A percentile compares a stretch with the other conserved stretches of the same genome.
These are phyloP conservation scores for Cornus florida DNA, from an alignment of 148 eudicot species.

Conservation along the genomic window DNA sequence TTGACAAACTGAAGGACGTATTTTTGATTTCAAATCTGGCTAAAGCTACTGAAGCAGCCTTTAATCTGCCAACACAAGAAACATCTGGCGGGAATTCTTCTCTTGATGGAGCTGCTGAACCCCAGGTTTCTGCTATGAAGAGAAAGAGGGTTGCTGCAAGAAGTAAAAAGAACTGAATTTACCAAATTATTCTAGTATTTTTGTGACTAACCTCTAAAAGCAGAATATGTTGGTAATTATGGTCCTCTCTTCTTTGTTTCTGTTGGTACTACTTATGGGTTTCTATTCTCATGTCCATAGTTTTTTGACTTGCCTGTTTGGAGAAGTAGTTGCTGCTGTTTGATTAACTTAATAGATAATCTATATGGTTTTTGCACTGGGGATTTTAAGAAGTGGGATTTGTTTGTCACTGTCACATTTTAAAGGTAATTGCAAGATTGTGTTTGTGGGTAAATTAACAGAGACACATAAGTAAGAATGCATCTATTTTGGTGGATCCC, in stretches of 20 bases:
- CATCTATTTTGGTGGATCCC: too few relatives aligned
- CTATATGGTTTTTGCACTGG: too few relatives aligned
- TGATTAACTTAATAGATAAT: neutral
- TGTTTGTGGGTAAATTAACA: too few relatives aligned
- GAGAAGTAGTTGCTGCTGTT: neutral
- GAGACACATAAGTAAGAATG: too few relatives aligned
- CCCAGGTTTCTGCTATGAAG: neutral
- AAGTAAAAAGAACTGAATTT: neutral
- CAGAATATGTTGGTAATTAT: neutral
- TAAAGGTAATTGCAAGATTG: too few relatives aligned
- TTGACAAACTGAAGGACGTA: slow-evolving; percentile 10
- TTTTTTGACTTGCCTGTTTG: neutral
- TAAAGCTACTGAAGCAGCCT: slow-evolving; percentile 19
- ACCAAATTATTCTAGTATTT: neutral
- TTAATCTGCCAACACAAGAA: slow-evolving; percentile 1
- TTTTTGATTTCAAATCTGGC: slow-evolving; percentile 14
- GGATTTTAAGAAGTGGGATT: too few relatives aligned
- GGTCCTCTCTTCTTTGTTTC: neutral
- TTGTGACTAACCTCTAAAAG: neutral
- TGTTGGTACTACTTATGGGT: too few relatives aligned
- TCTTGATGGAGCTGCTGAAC: slow-evolving; percentile 5
- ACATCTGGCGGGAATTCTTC: neutral
- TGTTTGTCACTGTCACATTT: too few relatives aligned
- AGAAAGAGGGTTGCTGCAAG: neutral
- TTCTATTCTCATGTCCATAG: too few relatives aligned